Base-by-base conservation (phyloP, 2,329 filamentous ascomycete species). In the Cadophora malorum region DNA sequence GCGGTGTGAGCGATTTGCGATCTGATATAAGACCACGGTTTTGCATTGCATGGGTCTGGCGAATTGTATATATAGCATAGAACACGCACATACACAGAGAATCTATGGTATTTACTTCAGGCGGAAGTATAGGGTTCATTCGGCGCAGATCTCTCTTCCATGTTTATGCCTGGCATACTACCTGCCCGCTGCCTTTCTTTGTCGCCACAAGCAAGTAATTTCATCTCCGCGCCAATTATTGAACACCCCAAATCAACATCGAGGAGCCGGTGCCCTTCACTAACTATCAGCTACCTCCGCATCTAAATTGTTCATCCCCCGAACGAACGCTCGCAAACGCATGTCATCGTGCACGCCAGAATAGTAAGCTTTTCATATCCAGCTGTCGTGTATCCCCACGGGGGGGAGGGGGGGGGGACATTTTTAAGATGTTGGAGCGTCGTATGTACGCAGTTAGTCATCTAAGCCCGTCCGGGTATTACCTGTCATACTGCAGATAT, bases 1-100 rank as follows among this genome's bases (percentile, higher is more conserved):
- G 86, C 93, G 63, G 88, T 91, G 62, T 87, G 62, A 64, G 50
- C 16, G 23, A 56, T 25, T 12, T 3, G 21, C 12, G 23, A 53
- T 45, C 5, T 28, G 28, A 28, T 28, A 28, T 28, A 28, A 28
- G 28, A 28, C 3, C 21, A 38, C 31, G n/a, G 10, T 49, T 8
- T 14, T 8, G 19, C 53, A 33, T 58, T 6, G 33, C 33, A 25
- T 49, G 45, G n/a, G 21, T 49, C n/a, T 21, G 7, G 45, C 45
- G 45, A 7, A 49, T 49, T 38, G 56, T 38, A 59, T 59, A 41
- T 45, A 41, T 10, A 6, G 21, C 35, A 59, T 45, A 59, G 56
- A 16, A 45, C 7, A 21, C 45, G 45, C 5, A 49, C n/a, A 49
- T 49, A 49, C 41, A 49, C 10, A 28, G 56, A 25, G 23, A 23